Conservation (phyloP, 768 basidiomycete genomes). For the Trametes cinnabarina region DNA sequence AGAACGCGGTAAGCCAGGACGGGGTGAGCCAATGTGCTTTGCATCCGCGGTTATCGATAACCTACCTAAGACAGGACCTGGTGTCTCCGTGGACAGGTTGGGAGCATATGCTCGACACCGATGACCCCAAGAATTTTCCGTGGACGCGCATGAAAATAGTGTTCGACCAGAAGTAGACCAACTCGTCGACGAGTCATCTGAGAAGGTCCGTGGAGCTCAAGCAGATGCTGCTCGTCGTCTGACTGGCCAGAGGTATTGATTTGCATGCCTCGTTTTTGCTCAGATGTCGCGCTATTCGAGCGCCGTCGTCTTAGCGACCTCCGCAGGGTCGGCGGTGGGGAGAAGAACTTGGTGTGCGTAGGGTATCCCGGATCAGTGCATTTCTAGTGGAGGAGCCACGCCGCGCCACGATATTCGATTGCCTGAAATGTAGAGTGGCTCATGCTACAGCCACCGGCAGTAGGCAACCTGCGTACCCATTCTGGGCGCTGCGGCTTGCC, state of each 20-base stretch:
- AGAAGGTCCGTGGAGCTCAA: constrained; percentile 7
- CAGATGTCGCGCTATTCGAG: not conserved
- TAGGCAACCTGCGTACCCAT: too few species aligned
- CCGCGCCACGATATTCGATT: not conserved
- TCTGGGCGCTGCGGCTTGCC: not conserved
- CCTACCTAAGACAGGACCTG: not conserved
- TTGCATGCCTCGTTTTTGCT: constrained; percentile 3
- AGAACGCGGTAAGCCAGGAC: not conserved
- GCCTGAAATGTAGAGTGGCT: not conserved
- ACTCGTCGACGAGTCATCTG: constrained; percentile 14
- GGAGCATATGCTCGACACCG: not conserved
- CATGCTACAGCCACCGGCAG: too few species aligned
- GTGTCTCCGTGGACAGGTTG: not conserved
- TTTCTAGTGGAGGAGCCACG: not conserved
- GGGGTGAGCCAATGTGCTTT: not conserved
- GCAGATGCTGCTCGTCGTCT: constrained; percentile 10
- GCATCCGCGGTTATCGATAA: constrained; percentile 7
- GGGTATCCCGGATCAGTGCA: not conserved
- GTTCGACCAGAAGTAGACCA: constrained; percentile 4
- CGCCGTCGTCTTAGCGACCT: constrained; percentile 12
- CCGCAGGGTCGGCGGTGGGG: constrained; percentile 3
- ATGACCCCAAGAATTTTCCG: constrained; percentile 9
- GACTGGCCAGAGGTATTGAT: not conserved
- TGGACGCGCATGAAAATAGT: constrained; percentile 3
- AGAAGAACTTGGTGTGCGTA: not conserved